Conservation (phyloP, 257 asterid genomes). For the Ballota nigra region DNA sequence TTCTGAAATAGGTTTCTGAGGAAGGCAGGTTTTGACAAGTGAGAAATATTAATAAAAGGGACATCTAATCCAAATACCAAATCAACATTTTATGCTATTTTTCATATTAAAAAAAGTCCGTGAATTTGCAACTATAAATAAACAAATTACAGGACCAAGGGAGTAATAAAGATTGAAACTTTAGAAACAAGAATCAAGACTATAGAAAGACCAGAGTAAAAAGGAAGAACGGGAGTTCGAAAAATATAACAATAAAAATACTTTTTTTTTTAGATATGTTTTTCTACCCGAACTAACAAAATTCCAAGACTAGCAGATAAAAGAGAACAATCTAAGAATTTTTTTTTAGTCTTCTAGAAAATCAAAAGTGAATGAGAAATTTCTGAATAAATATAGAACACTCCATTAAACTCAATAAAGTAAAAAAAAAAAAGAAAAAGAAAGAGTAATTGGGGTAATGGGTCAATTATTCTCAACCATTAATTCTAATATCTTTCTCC, state of each 20-base stretch:
- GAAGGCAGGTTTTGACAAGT: constrained; percentile 32
- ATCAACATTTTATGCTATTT: constrained; percentile 24
- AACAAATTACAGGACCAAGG: constrained; percentile 32
- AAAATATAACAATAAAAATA: constrained; percentile 1
- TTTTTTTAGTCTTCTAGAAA: constrained; percentile 23
- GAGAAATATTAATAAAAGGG: constrained; percentile 27
- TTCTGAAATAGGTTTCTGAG: constrained; percentile 25
- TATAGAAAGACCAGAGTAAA: constrained; percentile 6
- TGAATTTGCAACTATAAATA: constrained; percentile 38
- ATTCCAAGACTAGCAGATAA: constrained; percentile 28
- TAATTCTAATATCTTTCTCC: neutral
- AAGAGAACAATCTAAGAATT: constrained; percentile 26
- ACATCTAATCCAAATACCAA: neutral
- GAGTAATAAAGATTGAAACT: constrained; percentile 25
- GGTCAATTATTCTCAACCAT: neutral
- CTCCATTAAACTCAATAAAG: neutral
- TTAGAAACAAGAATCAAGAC: constrained; percentile 26
- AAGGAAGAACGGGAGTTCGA: neutral
- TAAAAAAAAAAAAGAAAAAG: neutral
- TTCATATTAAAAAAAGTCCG: constrained; percentile 28
- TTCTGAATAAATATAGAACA: neutral
- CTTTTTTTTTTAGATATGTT: neutral
- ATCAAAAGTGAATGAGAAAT: constrained; percentile 22
- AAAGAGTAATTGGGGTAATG: neutral
- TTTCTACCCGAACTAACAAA: constrained; percentile 18